Conservation (phyloP, 805 yeast genomes). For the Teunomyces aglyptinius region DNA sequence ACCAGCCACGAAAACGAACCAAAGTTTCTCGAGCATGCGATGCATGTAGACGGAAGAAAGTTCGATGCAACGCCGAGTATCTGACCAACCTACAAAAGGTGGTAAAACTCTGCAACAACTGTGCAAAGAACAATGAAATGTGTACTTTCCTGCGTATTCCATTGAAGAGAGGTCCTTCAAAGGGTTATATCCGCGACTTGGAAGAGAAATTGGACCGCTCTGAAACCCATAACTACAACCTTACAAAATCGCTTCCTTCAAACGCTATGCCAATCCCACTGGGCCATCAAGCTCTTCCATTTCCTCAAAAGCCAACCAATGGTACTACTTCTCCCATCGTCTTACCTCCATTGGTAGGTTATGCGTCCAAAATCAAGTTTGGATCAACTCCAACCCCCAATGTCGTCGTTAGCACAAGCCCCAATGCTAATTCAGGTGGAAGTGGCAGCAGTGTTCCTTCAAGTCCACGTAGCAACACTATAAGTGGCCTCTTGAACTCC, state of each 20-base stretch:
- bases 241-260: neutral
- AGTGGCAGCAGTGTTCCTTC: constrained; percentile 5
- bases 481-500: constrained; percentile 9
- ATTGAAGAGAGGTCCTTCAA: constrained; percentile 75
- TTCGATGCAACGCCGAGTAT: constrained; percentile 65
- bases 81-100: constrained; percentile 44
- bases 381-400: constrained; percentile 5
- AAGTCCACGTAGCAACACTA: constrained; percentile 9
- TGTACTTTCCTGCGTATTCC: constrained; percentile 74
- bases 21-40: constrained; percentile 83
- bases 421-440: neutral
- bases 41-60: constrained; percentile 71
- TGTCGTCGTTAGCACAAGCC: constrained; percentile 4
- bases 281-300: constrained; percentile 11
- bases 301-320: constrained; percentile 11
- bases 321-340: constrained; percentile 22
- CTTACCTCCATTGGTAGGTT: constrained; percentile 29
- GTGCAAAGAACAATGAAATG: constrained; percentile 55
- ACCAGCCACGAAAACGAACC: constrained; percentile 53
- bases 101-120: constrained; percentile 58
- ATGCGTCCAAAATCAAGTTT: constrained; percentile 8
- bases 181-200: constrained; percentile 56
- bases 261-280: constrained; percentile 1
- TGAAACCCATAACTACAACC: constrained; percentile 6
- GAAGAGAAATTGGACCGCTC: constrained; percentile 33